phyloP scores from a whole-genome alignment of 2,329 filamentous ascomycete genomes.

The Talaromyces sp. region DNA sequence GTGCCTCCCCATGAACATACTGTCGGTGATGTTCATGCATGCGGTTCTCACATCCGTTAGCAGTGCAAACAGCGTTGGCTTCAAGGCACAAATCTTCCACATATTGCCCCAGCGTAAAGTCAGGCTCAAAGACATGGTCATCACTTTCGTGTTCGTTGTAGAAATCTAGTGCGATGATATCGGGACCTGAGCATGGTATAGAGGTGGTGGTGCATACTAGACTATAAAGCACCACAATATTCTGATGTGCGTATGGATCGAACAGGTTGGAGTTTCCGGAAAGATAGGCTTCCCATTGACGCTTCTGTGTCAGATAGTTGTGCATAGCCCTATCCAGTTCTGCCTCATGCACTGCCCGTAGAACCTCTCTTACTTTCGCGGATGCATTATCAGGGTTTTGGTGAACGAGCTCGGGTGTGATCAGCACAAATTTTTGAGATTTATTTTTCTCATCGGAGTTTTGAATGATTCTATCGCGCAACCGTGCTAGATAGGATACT shows the following conservation, averaged over 20 bases:
- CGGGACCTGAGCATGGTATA: conserved; percentile 87
- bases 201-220: conserved; percentile 91
- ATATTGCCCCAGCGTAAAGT: conserved; percentile 92
- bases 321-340: conserved; percentile 95
- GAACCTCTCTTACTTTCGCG: conserved; percentile 83
- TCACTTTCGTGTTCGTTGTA: conserved; percentile 82
- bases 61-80: conserved; percentile 72
- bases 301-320: conserved; percentile 89
- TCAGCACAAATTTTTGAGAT: conserved; percentile 77
- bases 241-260: conserved; percentile 92
- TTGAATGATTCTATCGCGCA: conserved; percentile 64
- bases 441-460: conserved; percentile 60
- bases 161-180: conserved; percentile 84
- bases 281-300: conserved; percentile 94
- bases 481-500: conserved; percentile 73
- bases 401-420: conserved; percentile 94
- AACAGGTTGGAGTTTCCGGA: conserved; percentile 85
- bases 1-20: conserved; percentile 93
- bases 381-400: conserved; percentile 75
- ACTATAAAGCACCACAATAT: conserved; percentile 91
- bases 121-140: conserved; percentile 68
- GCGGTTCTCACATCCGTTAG: conserved; percentile 79
- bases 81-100: conserved; percentile 82
- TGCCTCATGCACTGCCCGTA: conserved; percentile 91
- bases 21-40: conserved; percentile 94